A percentile compares a stretch with the other conserved stretches of the same genome.
phyloP scores from a whole-genome alignment of 495 filamentous ascomycete genomes.

The Tuber melanosporum region DNA sequence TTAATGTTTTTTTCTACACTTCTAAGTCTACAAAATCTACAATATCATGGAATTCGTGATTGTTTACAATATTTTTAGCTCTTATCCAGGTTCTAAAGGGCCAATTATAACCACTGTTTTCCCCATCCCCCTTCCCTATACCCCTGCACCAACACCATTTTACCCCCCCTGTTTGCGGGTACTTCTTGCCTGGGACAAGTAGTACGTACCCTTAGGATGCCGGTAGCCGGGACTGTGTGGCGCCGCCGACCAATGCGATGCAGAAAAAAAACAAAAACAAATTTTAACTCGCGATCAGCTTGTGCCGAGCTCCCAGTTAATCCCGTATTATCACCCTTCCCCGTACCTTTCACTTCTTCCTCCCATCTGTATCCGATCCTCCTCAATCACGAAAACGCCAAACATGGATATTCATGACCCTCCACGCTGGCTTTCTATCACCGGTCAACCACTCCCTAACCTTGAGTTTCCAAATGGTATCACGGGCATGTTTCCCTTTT shows the following conservation, averaged over 20 bases:
- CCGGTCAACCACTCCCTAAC: constrained; percentile 42
- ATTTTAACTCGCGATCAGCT: neutral
- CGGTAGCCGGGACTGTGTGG: neutral
- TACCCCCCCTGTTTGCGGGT: no score
- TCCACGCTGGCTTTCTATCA: constrained; percentile 44
- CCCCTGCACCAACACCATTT: no score
- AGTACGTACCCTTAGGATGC: neutral
- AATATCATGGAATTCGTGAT: no score
- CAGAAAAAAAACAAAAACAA: neutral
- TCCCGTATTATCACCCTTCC: neutral
- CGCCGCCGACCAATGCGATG: neutral
- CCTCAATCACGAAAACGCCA: neutral
- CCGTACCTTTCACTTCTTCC: neutral
- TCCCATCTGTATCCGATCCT: neutral
- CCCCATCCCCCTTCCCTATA: no score
- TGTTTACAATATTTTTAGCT: no score
- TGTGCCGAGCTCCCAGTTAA: neutral
- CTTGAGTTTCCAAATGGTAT: constrained; percentile 39
- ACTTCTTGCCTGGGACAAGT: no score
- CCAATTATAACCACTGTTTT: no score
- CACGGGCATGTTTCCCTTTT: constrained; percentile 35
- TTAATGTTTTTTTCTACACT: no score
- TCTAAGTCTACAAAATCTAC: no score
- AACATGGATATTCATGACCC: neutral
- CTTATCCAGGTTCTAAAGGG: no score